Evolutionary conservation across 2,329 filamentous ascomycete genomes (phyloP), one percentile per base, ranked within the genome.

Genomic region (Alternaria solani): DNA sequence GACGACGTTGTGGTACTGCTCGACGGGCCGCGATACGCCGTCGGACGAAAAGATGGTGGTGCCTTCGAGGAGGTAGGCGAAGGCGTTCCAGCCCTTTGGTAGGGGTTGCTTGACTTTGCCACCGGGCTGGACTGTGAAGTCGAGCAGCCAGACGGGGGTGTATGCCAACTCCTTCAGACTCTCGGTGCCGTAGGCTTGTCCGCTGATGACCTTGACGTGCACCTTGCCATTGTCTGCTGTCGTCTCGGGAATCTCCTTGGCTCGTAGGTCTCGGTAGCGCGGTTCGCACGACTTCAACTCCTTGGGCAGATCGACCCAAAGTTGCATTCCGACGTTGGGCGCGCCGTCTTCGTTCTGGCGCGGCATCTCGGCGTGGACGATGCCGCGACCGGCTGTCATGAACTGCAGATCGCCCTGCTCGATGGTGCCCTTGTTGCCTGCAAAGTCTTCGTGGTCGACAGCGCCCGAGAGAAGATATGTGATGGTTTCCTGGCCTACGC

Each of bases 311-410:
- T 98, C 94, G 47, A 98, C 94, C 94, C 95, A 98, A 23, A 98
- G 85, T 82, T 98, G 95, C 81, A 98, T 87, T 34, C 94, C 94
- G 55, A 96, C 86, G 77, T 94, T 97, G 60, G 90, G 83, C 57
- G 84, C 87, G 51, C 92, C 92, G 75, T 95, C 91, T 1, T 84
- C 77, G 75, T 93, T 92, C 74, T 91, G 88, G 55, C 87, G 86
- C 9, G 94, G 94, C 93, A 98, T 97, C 81, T 98, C 94, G 38
- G 94, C 92, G 79, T 98, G 95, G 79, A 97, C 91, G 71, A 98
- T 96, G 42, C 94, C 94, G 20, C 86, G 84, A 4, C 94, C 94
- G 1, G 94, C 94, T 0, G 94, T 97, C 95, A 98, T 98, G 84
- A 98, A 98, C 77, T 98, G 94, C 48, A 98, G 81, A 76, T 97